phyloP scores from a whole-genome alignment of 306 rosid genomes.

The Casuarina cunninghamiana region DNA sequence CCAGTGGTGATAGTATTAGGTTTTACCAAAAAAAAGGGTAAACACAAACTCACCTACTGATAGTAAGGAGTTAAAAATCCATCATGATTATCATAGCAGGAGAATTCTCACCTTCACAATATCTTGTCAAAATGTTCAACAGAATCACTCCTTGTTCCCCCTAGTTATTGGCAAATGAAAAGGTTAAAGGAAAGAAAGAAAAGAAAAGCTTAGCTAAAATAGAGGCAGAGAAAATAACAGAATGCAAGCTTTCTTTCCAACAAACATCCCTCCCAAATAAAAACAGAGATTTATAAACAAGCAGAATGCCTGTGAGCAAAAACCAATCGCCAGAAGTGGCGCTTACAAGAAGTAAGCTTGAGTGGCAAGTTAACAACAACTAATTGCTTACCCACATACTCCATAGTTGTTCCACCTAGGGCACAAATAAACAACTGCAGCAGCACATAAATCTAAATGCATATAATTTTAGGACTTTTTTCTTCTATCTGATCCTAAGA shows the following conservation, averaged over 20 bases:
- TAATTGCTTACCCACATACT: neutral
- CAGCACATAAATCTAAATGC: neutral
- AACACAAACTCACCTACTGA: neutral
- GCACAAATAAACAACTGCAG: neutral
- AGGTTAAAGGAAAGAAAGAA: neutral
- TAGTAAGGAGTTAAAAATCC: neutral
- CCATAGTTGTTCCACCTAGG: neutral
- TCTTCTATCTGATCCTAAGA: neutral
- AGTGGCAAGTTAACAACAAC: neutral
- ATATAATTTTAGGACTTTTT: neutral
- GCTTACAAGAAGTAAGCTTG: neutral
- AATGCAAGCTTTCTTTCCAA: neutral
- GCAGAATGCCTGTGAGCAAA: neutral
- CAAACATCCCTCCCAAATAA: neutral
- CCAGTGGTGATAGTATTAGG: neutral
- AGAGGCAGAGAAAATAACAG: neutral
- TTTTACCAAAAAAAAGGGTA: neutral
- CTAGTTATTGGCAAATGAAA: constrained; percentile 23
- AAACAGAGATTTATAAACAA: neutral
- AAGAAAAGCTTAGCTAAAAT: neutral
- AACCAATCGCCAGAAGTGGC: no score
- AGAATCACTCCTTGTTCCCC: constrained; percentile 40
- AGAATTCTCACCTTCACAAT: constrained; percentile 38
- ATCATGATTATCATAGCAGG: constrained; percentile 1
- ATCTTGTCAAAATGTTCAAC: constrained; percentile 38